These are phyloP conservation scores for Ambispora gerdemannii DNA, from an alignment of 192 early-diverging fungal genomes.

Conservation along the genomic window DNA sequence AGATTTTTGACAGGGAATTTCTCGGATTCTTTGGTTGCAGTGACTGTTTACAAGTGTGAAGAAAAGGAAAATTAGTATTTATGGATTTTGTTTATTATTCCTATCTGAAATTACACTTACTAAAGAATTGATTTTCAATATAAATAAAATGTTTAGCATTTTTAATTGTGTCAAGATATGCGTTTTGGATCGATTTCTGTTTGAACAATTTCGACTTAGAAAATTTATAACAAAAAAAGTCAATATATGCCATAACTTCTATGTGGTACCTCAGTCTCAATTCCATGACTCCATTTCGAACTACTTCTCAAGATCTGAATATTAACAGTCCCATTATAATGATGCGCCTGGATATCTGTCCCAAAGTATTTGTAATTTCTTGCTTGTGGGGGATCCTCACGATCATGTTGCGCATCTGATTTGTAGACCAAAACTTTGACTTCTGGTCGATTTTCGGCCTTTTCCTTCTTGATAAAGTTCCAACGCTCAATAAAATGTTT, in stretches of 20 bases:
- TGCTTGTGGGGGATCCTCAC: neutral
- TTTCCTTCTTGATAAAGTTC: conserved; percentile 80
- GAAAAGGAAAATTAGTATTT: too few species aligned
- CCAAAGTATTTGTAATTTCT: conserved; percentile 40
- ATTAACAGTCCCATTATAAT: conserved; percentile 61
- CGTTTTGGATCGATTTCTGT: conserved; percentile 75
- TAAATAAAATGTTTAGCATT: conserved; percentile 86
- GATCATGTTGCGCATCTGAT: conserved; percentile 48
- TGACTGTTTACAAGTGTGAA: too few species aligned
- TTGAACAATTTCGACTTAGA: neutral
- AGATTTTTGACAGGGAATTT: conserved; percentile 70
- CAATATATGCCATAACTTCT: neutral
- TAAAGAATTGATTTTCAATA: conserved; percentile 95
- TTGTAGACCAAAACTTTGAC: conserved; percentile 72
- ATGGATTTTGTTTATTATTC: too few species aligned
- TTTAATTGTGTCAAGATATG: conserved; percentile 73
- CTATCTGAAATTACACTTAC: conserved; percentile 43
- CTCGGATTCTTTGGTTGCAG: conserved; percentile 42
- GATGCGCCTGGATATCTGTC: conserved; percentile 51
- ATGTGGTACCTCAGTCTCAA: conserved; percentile 47
- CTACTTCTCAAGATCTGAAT: conserved; percentile 72
- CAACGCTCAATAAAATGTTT: conserved; percentile 90
- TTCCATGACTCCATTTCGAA: conserved; percentile 69
- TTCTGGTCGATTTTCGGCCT: conserved; percentile 54
- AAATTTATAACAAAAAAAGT: neutral